phyloP scores from a whole-genome alignment of 441 rosid species.

The Mallotus japonicus region DNA sequence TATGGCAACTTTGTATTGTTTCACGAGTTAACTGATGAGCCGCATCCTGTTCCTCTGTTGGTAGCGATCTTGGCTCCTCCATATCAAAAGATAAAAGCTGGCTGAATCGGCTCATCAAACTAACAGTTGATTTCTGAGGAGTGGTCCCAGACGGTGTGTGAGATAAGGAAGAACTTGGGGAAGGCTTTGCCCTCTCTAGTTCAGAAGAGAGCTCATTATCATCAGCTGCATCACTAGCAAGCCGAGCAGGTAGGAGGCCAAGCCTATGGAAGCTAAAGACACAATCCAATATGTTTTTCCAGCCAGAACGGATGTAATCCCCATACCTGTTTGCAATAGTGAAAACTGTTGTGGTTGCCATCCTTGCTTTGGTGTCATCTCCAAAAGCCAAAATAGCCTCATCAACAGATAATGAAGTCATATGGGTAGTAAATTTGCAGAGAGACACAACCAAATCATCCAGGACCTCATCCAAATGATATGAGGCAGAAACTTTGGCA shows the following conservation, averaged over 20 bases:
- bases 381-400: constrained; percentile 84
- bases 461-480: constrained; percentile 79
- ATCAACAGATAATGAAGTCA: constrained; percentile 66
- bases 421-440: constrained; percentile 79
- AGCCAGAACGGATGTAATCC: constrained; percentile 77
- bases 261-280: constrained; percentile 80
- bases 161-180: constrained; percentile 51
- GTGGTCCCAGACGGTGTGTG: constrained; percentile 63
- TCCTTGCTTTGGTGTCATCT: constrained; percentile 81
- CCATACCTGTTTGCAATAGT: constrained; percentile 92
- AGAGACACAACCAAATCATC: constrained; percentile 94
- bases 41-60: constrained; percentile 91
- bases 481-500: constrained; percentile 85
- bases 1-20: constrained; percentile 86
- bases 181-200: constrained; percentile 47
- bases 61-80: constrained; percentile 93
- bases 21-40: constrained; percentile 85
- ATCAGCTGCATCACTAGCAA: constrained; percentile 86
- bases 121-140: constrained; percentile 85
- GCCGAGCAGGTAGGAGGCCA: constrained; percentile 93
- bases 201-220: constrained; percentile 75
- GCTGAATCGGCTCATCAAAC: constrained; percentile 96
- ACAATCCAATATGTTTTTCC: constrained; percentile 92
- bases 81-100: constrained; percentile 89
- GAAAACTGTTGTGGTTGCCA: constrained; percentile 85